These are phyloP conservation scores for Persicaria maculosa DNA, from an alignment of 148 eudicot genomes.

Conservation along the genomic window DNA sequence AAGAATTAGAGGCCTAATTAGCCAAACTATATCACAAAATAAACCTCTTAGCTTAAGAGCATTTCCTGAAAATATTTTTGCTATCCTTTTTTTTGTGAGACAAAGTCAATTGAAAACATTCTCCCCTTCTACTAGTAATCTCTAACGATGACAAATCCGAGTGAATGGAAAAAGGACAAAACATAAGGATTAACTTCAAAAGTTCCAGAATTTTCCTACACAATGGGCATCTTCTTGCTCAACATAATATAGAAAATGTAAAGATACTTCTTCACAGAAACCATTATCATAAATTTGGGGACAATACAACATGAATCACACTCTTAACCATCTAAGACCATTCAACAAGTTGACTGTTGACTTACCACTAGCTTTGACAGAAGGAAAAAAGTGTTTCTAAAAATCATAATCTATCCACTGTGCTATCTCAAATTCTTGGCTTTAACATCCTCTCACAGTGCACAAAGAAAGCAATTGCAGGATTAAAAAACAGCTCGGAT, in stretches of 20 bases:
- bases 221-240: background rate
- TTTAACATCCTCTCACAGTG: background rate
- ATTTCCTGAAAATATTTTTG: background rate
- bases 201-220: background rate
- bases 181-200: background rate
- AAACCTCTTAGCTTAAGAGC: background rate
- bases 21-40: background rate
- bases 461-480: background rate
- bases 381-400: background rate
- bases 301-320: background rate
- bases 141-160: background rate
- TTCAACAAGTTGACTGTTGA: background rate
- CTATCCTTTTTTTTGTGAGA: background rate
- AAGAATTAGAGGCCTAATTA: background rate
- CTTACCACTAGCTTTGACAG: background rate
- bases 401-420: background rate
- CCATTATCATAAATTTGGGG: background rate
- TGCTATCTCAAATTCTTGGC: background rate
- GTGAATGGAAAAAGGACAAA: constrained; percentile 1
- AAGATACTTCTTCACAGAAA: background rate
- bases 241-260: background rate
- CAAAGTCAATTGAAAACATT: background rate
- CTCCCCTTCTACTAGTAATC: background rate
- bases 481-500: background rate
- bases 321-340: background rate